phyloP scores from a whole-genome alignment of 2,329 filamentous ascomycete species.

The Sclerotinia spermophila region DNA sequence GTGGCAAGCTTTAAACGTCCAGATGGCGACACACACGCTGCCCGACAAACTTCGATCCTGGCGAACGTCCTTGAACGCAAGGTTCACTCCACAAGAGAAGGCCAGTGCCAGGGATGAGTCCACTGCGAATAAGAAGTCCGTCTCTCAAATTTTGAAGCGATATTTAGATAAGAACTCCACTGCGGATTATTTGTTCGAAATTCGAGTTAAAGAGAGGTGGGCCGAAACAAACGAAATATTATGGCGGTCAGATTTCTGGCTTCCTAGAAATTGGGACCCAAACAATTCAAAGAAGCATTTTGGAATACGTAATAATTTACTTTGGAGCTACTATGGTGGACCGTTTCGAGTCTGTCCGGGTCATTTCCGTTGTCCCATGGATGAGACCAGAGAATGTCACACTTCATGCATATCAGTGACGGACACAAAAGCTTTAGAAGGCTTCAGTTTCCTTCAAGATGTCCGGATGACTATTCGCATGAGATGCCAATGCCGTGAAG shows the following conservation, averaged over 20 bases:
- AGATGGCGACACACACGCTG: not conserved
- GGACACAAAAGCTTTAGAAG: not conserved
- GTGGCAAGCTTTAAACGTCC: no score
- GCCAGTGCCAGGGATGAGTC: not conserved
- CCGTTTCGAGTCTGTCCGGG: not conserved
- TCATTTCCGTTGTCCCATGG: not conserved
- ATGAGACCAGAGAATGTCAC: not conserved
- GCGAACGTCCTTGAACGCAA: not conserved
- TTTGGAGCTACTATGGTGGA: not conserved
- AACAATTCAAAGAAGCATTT: not conserved
- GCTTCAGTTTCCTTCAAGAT: not conserved
- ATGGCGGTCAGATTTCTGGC: not conserved
- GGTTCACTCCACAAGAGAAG: not conserved
- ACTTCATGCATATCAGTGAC: not conserved
- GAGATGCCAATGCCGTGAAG: not conserved
- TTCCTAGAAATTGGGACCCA: conserved; percentile 1
- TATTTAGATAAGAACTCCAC: not conserved
- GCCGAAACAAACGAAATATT: not conserved
- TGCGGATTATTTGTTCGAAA: not conserved
- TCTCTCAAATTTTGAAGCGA: not conserved
- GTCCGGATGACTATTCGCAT: not conserved
- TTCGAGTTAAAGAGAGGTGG: not conserved
- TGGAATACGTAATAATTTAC: not conserved
- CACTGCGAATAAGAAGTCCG: not conserved
- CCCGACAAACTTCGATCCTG: not conserved